Evolutionary conservation across 2,329 filamentous ascomycete genomes (phyloP), one percentile per base, ranked within the genome.

Genomic region (Fusarium cyanostomum): DNA sequence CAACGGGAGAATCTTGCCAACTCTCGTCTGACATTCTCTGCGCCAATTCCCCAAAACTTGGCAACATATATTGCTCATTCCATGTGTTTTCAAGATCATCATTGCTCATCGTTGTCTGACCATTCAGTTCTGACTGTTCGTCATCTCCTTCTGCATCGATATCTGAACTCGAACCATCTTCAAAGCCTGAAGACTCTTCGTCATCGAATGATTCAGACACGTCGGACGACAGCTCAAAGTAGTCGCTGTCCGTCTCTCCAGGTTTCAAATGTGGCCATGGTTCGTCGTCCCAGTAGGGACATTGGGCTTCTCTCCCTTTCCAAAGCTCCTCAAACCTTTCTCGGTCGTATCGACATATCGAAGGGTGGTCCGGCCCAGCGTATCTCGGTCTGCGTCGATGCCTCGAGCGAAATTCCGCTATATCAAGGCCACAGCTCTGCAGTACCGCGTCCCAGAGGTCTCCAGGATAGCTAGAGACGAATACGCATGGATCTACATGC

Each of bases 381-480:
- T 56, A 58, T 11, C 3, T 30, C 4, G 50, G 35, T 24, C 45
- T 48, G 4, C 49, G 41, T 7, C 16, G 34, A 8, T 18, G 6
- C 0, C n/a, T 28, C 3, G 44, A 42, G 7, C 35, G 48, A 7
- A 56, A 61, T 8, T 57, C 16, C 1, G 16, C 9, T 13, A 57
- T 55, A 3, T 38, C 28, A 11, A 31, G 37, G 3, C 52, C 59
- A 11, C 51, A 59, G 2, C 8, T 27, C 6, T 63, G 38, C 7
- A 65, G 11, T 2, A 48, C 45, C 3, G 56, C 42, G 16, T 61
- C 59, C 59, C 62, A 64, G 4, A 58, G 10, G 9, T 61, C 62
- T 0, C 56, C 52, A 12, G 3, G 1, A 13, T 42, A 46, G 24
- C 41, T 31, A 4, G 8, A 10, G 8, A 11, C 21, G 2, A 7